Base-by-base conservation (phyloP, 2,329 filamentous ascomycete genomes). In the Sporothrix curviconia region DNA sequence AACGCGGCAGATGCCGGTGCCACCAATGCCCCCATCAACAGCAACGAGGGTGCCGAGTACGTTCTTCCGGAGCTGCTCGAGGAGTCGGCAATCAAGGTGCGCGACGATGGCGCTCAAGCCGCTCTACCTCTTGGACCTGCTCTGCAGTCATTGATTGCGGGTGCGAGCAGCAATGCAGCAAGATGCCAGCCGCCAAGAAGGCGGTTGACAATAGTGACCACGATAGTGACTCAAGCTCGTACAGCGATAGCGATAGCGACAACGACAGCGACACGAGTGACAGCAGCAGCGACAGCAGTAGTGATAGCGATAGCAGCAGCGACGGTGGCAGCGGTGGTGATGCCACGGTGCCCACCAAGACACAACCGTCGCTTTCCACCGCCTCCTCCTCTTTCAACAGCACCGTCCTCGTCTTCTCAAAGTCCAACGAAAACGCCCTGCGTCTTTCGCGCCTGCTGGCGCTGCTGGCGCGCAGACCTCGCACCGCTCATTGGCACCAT, bases 371-470 rank as follows among this genome's bases (percentile, higher is more conserved):
- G 7, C n/a, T n/a, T n/a, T n/a, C n/a, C n/a, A n/a, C n/a, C 28
- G 11, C 39, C 9, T 2, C 14, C 19, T 4, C 24, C 3, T 22
- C 52, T 32, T 68, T 72, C 61, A 63, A 69, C 17, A 73, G 76
- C 30, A 74, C 74, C 3, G 83, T 87, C 11, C 78, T 97, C 36
- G 84, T 97, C 63, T 97, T 97, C 69, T 92, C 91, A 47, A 90
- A 90, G 65, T 95, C 89, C 58, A 96, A 92, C 68, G 91, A 96
- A 69, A 84, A 86, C 17, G 90, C 92, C 1, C 80, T 89, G n/a
- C 87, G 94, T 59, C 80, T 97, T n/a, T 85, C 88, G 1, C 87
- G 90, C 19, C 83, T 97, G 0, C 77, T 97, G 11, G 74, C 77
- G 1, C 75, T 92, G 1, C 76, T 95, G 22, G 77, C 82, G 17